Conservation (phyloP, 2,329 filamentous ascomycete genomes). For the Penicillium fuscoglaucum region DNA sequence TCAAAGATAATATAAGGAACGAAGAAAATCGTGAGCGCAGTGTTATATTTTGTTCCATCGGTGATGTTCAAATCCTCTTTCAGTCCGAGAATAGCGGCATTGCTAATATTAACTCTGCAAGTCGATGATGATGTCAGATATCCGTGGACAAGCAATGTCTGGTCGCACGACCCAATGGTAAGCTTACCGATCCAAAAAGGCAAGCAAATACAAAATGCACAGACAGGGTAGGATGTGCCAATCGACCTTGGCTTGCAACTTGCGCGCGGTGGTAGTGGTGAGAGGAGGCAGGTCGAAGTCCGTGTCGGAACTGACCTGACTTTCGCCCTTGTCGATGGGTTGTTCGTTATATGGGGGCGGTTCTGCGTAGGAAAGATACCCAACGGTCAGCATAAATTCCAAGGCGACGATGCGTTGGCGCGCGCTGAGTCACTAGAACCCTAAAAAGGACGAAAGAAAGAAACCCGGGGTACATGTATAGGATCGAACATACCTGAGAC, state of each 20-base stretch:
- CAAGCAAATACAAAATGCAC: conserved; percentile 69
- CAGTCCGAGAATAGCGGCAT: conserved; percentile 69
- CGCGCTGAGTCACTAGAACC: neutral
- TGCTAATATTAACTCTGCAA: conserved; percentile 72
- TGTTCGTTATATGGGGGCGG: conserved; percentile 2
- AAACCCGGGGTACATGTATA: neutral
- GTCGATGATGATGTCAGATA: conserved; percentile 9
- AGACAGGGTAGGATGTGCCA: conserved; percentile 70
- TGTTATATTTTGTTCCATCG: conserved; percentile 64
- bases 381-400: conserved; percentile 13
- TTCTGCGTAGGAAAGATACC: neutral
- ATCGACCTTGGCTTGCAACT: conserved; percentile 70
- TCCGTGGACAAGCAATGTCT: neutral
- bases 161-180: neutral
- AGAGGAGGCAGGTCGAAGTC: conserved; percentile 33
- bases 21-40: conserved; percentile 77
- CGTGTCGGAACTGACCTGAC: conserved; percentile 18
- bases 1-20: conserved; percentile 67
- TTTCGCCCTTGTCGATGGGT: conserved; percentile 23
- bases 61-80: conserved; percentile 61
- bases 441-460: neutral
- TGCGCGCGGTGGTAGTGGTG: conserved; percentile 54
- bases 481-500: conserved; percentile 13
- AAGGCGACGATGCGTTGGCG: neutral
- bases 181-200: conserved; percentile 60